phyloP scores from a whole-genome alignment of 2,329 filamentous ascomycete species.

The Lojkania enalia region DNA sequence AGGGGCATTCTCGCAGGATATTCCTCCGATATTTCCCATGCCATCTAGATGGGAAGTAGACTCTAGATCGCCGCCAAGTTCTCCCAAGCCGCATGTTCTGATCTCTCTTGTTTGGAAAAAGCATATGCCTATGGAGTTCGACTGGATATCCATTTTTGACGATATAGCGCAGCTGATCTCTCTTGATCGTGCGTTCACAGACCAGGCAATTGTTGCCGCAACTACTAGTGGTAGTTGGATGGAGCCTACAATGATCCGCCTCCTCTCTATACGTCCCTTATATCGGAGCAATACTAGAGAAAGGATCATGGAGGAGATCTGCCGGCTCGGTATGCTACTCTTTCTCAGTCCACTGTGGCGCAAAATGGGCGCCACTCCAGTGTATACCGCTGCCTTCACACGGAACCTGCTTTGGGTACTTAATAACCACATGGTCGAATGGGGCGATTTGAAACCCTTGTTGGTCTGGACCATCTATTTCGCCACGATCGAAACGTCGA shows the following conservation, averaged over 20 bases:
- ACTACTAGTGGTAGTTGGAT: constrained; percentile 25
- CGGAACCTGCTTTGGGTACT: constrained; percentile 27
- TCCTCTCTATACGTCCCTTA: constrained; percentile 29
- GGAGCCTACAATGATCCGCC: constrained; percentile 31
- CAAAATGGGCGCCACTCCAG: constrained; percentile 27
- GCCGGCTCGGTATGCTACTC: constrained; percentile 32
- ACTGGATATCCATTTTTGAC: constrained; percentile 32
- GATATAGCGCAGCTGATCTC: constrained; percentile 30
- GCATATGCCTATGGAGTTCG: constrained; percentile 25
- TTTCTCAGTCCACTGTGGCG: constrained; percentile 35
- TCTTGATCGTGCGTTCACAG: constrained; percentile 28
- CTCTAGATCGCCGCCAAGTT: constrained; percentile 58
- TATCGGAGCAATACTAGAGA: constrained; percentile 14
- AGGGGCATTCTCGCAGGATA: constrained; percentile 34
- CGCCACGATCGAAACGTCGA: constrained; percentile 30
- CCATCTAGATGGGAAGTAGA: constrained; percentile 26
- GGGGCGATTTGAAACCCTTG: constrained; percentile 32
- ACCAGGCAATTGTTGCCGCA: constrained; percentile 25
- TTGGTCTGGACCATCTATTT: constrained; percentile 33
- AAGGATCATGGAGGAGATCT: constrained; percentile 34
- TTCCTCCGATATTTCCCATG: constrained; percentile 28
- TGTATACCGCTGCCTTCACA: constrained; percentile 28
- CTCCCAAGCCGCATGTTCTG: constrained; percentile 58
- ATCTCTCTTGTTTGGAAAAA: constrained; percentile 64
- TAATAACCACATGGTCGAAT: constrained; percentile 26